phyloP scores from a whole-genome alignment of 2,329 filamentous ascomycete species.

The Claviceps maximensis region DNA sequence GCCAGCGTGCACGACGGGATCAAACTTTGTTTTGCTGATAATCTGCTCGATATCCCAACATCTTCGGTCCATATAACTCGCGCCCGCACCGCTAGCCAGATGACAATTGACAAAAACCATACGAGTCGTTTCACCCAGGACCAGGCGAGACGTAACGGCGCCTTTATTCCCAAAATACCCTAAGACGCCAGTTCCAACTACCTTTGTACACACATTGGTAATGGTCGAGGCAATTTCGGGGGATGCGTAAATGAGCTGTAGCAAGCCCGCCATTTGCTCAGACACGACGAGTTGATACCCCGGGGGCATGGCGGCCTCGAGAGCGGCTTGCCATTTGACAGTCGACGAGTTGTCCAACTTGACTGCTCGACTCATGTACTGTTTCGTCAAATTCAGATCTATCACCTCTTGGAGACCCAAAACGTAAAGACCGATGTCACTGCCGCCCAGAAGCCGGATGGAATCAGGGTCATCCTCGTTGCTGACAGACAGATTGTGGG shows the following conservation, averaged over 20 bases:
- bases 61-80: conserved; percentile 62
- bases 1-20: conserved; percentile 53
- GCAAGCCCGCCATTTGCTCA: conserved; percentile 75
- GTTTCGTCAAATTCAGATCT: conserved; percentile 65
- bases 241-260: conserved; percentile 76
- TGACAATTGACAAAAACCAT: conserved; percentile 88
- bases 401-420: conserved; percentile 87
- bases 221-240: conserved; percentile 61
- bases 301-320: conserved; percentile 59
- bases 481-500: conserved; percentile 20
- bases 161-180: conserved; percentile 97
- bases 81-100: conserved; percentile 74
- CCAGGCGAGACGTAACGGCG: conserved; percentile 64
- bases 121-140: conserved; percentile 80
- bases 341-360: conserved; percentile 61
- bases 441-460: conserved; percentile 38
- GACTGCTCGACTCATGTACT: conserved; percentile 53
- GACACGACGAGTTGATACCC: conserved; percentile 67
- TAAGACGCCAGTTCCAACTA: conserved; percentile 77
- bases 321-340: conserved; percentile 67
- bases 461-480: conserved; percentile 18
- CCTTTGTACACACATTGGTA: conserved; percentile 67
- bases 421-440: conserved; percentile 78
- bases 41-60: conserved; percentile 87
- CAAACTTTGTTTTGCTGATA: conserved; percentile 60